Percentiles rank a stretch among this genome's conserved stretches.
Evolutionary conservation across 2,329 filamentous ascomycete genomes (phyloP).

Genomic region (Tolypocladium ophioglossoides): DNA sequence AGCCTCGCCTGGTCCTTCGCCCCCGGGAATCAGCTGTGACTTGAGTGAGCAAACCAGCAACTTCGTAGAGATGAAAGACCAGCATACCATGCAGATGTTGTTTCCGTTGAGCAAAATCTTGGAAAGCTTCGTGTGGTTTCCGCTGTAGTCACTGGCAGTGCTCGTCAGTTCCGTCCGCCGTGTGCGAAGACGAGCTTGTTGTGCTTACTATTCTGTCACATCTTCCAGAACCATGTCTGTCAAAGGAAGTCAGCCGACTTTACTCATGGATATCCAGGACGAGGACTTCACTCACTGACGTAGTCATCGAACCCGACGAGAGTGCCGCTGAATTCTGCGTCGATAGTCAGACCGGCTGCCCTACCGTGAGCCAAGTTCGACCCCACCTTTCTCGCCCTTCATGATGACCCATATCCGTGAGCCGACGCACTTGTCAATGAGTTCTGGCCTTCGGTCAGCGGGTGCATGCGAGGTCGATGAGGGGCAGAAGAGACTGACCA

Average conservation of each 20-base stretch:
- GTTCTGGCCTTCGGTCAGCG: slow-evolving; percentile 45
- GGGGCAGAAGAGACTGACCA: slow-evolving; percentile 34
- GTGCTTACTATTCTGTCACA: slow-evolving; percentile 82
- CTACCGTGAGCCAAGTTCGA: no score
- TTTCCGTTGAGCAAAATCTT: slow-evolving; percentile 97
- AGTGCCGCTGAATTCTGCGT: slow-evolving; percentile 84
- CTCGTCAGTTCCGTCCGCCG: slow-evolving; percentile 10
- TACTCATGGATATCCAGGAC: background rate
- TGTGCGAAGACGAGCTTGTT: background rate
- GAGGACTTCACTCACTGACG: slow-evolving; percentile 67
- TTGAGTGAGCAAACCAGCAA: slow-evolving; percentile 2
- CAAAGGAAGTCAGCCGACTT: slow-evolving; percentile 11
- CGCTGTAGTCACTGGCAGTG: slow-evolving; percentile 71
- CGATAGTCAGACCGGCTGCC: slow-evolving; percentile 5
- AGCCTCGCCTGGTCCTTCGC: slow-evolving; percentile 48
- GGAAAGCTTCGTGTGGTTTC: slow-evolving; percentile 75
- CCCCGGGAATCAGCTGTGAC: slow-evolving; percentile 64
- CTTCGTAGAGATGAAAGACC: background rate
- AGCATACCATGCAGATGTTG: slow-evolving; percentile 93
- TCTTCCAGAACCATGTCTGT: slow-evolving; percentile 97
- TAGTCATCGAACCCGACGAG: slow-evolving; percentile 97
- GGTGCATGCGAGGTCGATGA: background rate
- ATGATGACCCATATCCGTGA: slow-evolving; percentile 98
- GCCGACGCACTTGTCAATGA: slow-evolving; percentile 98
- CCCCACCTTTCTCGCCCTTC: slow-evolving; percentile 91